Evolutionary conservation across 2,329 filamentous ascomycete species (phyloP).

Genomic region (Aaosphaeria pasadenensis): DNA sequence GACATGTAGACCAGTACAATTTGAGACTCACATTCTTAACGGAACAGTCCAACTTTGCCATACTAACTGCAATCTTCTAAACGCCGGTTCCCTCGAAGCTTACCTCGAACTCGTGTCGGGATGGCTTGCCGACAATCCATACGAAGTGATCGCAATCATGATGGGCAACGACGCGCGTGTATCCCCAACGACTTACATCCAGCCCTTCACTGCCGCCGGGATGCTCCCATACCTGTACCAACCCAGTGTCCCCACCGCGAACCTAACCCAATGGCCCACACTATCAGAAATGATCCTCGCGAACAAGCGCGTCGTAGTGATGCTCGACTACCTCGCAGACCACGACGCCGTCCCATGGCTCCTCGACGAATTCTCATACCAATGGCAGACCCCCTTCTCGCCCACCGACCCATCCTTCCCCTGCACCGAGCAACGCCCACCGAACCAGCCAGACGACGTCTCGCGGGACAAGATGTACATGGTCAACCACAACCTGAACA

Average conservation of each 20-base stretch:
- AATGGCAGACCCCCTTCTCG: slow-evolving; percentile 91
- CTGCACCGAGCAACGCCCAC: slow-evolving; percentile 75
- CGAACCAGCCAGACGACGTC: slow-evolving; percentile 54
- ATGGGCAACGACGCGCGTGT: slow-evolving; percentile 77
- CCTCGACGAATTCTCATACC: slow-evolving; percentile 80
- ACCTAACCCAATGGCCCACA: slow-evolving; percentile 76
- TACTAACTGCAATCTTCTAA: slow-evolving; percentile 75
- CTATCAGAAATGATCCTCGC: slow-evolving; percentile 56
- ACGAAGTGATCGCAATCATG: slow-evolving; percentile 83
- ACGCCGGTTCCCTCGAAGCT: slow-evolving; percentile 72
- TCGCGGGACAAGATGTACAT: slow-evolving; percentile 67
- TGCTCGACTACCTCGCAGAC: slow-evolving; percentile 56
- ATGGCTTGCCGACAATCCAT: slow-evolving; percentile 76
- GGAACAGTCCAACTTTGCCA: slow-evolving; percentile 67
- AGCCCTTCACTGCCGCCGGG: slow-evolving; percentile 68
- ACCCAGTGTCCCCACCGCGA: slow-evolving; percentile 69
- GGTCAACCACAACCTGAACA: slow-evolving; percentile 88
- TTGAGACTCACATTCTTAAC: slow-evolving; percentile 57
- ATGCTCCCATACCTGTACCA: slow-evolving; percentile 71
- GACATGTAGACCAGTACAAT: slow-evolving; percentile 48
- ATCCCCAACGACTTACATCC: slow-evolving; percentile 61
- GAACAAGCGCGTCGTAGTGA: slow-evolving; percentile 31
- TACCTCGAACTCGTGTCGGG: slow-evolving; percentile 67
- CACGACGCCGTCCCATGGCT: slow-evolving; percentile 78
- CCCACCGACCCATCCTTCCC: slow-evolving; percentile 68